These are phyloP conservation scores for Cryptomeria japonica DNA, from an alignment of 75 land plant genomes.

Conservation along the genomic window DNA sequence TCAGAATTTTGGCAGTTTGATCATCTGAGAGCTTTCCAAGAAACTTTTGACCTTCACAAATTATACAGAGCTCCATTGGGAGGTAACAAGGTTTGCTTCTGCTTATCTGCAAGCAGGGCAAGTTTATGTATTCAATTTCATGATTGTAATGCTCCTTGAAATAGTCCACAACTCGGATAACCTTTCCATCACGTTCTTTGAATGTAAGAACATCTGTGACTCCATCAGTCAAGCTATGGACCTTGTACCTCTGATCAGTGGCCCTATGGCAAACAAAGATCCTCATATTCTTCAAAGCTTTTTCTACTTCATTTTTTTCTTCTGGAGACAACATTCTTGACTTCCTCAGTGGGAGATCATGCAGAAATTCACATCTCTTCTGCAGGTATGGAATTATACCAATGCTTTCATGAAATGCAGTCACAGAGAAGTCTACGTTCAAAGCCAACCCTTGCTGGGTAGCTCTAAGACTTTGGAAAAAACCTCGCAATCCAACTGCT, in stretches of 20 bases:
- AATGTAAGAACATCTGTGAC: conserved; percentile 65
- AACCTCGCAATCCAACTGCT: conserved; percentile 72
- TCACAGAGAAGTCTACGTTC: conserved; percentile 78
- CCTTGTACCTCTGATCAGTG: conserved; percentile 69
- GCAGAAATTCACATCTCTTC: conserved; percentile 54
- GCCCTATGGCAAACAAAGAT: conserved; percentile 73
- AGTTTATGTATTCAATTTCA: conserved; percentile 59
- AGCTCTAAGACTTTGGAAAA: conserved; percentile 86
- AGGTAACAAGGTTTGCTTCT: conserved; percentile 79
- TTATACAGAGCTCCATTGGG: conserved; percentile 92
- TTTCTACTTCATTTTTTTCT: conserved; percentile 70
- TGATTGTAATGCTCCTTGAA: conserved; percentile 76
- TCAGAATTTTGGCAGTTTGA: conserved; percentile 61
- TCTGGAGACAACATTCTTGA: conserved; percentile 37
- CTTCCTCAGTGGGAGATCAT: conserved; percentile 49
- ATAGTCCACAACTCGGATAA: conserved; percentile 54
- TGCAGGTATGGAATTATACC: conserved; percentile 62
- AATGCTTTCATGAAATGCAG: conserved; percentile 82
- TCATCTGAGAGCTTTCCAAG: conserved; percentile 71
- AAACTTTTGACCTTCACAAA: conserved; percentile 84
- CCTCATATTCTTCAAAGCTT: conserved; percentile 61
- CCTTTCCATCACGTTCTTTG: conserved; percentile 60
- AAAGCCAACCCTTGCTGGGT: conserved; percentile 87
- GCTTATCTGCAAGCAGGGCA: conserved; percentile 86
- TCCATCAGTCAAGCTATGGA: conserved; percentile 66